A percentile compares a stretch with the other conserved stretches of the same genome.
Evolutionary conservation across 495 filamentous ascomycete species (phyloP).

Genomic region (Elaphomyces granulatus): DNA sequence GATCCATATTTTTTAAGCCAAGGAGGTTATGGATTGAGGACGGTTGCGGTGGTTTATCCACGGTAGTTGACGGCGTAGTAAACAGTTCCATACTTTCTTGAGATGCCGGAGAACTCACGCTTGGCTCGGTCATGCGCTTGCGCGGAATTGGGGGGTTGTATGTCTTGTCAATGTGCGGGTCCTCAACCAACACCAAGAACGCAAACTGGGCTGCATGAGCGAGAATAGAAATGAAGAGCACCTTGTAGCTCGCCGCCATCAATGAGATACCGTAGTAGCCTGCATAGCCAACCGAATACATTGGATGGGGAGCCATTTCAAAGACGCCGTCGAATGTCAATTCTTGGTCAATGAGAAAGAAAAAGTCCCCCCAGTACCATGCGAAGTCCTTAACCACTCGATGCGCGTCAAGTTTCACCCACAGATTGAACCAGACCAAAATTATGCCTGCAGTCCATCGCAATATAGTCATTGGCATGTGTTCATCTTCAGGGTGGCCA

Average conservation of each 20-base stretch:
- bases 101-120: slow-evolving; percentile 21
- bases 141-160: slow-evolving; percentile 83
- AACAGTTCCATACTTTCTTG: slow-evolving; percentile 9
- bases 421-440: slow-evolving; percentile 89
- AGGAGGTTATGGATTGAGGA: slow-evolving; percentile 64
- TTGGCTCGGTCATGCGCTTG: slow-evolving; percentile 33
- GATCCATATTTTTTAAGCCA: slow-evolving; percentile 69
- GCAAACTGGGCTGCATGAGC: slow-evolving; percentile 91
- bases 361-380: slow-evolving; percentile 99
- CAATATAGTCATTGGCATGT: slow-evolving; percentile 45
- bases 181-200: slow-evolving; percentile 81
- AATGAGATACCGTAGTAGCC: slow-evolving; percentile 98
- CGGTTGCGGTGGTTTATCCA: slow-evolving; percentile 33
- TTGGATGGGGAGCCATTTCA: slow-evolving; percentile 97
- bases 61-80: background rate
- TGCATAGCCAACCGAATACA: slow-evolving; percentile 98
- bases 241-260: slow-evolving; percentile 94
- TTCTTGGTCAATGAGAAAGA: slow-evolving; percentile 95
- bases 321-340: slow-evolving; percentile 97
- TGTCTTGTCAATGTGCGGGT: slow-evolving; percentile 95
- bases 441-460: slow-evolving; percentile 72
- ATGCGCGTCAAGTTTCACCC: slow-evolving; percentile 97
- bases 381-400: slow-evolving; percentile 98
- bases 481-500: slow-evolving; percentile 56
- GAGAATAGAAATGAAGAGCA: slow-evolving; percentile 87